Evolutionary conservation across 495 filamentous ascomycete genomes (phyloP), one percentile per base, ranked within the genome.

Genomic region (Penicillium silybi): DNA sequence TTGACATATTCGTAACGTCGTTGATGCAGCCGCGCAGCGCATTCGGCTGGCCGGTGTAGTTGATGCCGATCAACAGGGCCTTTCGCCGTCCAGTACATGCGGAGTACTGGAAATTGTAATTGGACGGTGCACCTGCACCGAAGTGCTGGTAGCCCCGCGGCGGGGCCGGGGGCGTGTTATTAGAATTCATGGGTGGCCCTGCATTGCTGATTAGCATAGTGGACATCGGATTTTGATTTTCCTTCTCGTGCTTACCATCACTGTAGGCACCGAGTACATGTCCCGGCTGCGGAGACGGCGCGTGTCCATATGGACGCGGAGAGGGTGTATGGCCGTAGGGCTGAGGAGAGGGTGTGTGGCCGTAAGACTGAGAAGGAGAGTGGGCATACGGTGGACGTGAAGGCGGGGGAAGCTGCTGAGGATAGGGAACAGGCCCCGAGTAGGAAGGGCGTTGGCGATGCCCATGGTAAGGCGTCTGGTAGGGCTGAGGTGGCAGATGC

Each of bases 1-100:
- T 77, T 17, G 90, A 95, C 91, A 98, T 96, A 65, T 97, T 97
- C 65, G 90, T 86, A 43, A 97, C 95, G 68, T 98, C 93, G 70
- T 97, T 97, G 76, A 97, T 97, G 62, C 93, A 98, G 34, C 93
- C 93, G 50, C 88, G 69, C 17, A 98, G 74, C 68, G 95, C 83
- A 48, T 91, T 93, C 27, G 86, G 81, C 65, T 97, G 93, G 11
- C 87, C 84, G 54, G 95, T 90, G 67, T 98, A 98, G 75, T 98
- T 98, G 75, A 97, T 97, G 18, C 93, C 93, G 54, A 98, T 95
- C 42, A 98, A 74, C 13, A 98, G 79, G 7, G 93, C 93, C 75
- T 93, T 96, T 56, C 90, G 78, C 48, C 87, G 81, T 34, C 93
- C 93, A 1, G 89, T 93, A 63, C 93, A 98, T 39, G 85, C 80